Base-by-base conservation (phyloP, 2,329 filamentous ascomycete genomes). In the Graphiopsis chlorocephala region DNA sequence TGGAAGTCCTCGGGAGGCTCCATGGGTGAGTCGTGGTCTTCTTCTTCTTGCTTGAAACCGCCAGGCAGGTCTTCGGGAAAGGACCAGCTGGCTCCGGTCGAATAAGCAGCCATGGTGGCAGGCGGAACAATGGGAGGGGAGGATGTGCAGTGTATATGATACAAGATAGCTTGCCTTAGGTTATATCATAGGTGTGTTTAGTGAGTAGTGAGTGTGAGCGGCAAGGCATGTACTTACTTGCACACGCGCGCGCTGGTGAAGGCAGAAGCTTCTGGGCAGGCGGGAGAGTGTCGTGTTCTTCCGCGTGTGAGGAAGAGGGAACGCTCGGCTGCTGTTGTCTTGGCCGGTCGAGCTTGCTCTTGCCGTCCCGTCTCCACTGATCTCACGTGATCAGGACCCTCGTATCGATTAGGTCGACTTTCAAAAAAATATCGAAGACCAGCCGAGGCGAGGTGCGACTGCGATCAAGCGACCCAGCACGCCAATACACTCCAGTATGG, bases 61-160 rank as follows among this genome's bases (percentile, higher is more conserved):
- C 76, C 78, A 14, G 79, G 79, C 42, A 79, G 65, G 65, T 81
- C 79, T 31, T 81, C 76, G 48, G 80, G 80, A 77, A 81, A 83
- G 55, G 77, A 75, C 81, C 82, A 83, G 66, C 76, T 77, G 52
- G 69, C 28, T 76, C 80, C 72, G 72, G 75, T 61, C 70, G 70
- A 69, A 77, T 75, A 70, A 71, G 79, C 78, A 48, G 79, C 75
- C 80, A 82, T 83, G 52, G 56, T 67, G 48, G 60, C 10, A 12
- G 53, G n/a, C 17, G 23, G 5, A 56, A 15, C 14, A n/a, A 17
- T 20, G 50, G 23, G 38, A 53, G 31, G 26, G 29, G 23, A 23
- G 33, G 38, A 17, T 53, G 17, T 38, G 15, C 11, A 47, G 38
- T 28, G 26, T 59, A 50, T 61, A 50, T 61, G 4, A 11, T n/a